phyloP scores from a whole-genome alignment of 108 stramenopile genomes.

The Epithemia pelagica region DNA sequence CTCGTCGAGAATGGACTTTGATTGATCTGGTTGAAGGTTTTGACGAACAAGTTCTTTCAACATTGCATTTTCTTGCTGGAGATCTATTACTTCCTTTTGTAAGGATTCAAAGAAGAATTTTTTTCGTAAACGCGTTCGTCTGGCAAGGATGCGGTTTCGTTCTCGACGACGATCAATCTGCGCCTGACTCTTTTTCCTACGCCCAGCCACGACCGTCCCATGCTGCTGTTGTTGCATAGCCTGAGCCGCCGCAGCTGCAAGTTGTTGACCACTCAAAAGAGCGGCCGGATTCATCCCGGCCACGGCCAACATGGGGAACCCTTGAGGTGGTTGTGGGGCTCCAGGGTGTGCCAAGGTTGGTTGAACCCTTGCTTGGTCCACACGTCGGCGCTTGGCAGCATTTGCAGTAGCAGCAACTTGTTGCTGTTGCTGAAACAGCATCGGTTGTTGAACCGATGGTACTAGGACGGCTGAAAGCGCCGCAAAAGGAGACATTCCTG shows the following conservation, averaged over 20 bases:
- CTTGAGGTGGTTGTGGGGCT: background rate
- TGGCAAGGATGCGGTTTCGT: constrained; percentile 92
- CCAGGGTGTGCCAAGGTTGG: constrained; percentile 6
- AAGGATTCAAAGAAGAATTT: constrained; percentile 96
- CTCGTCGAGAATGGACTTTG: constrained; percentile 36
- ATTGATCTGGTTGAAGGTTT: constrained; percentile 43
- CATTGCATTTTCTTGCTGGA: constrained; percentile 70
- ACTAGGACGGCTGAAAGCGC: constrained; percentile 5
- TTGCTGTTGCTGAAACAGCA: constrained; percentile 1
- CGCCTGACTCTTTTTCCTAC: constrained; percentile 70
- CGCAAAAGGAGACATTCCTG: background rate
- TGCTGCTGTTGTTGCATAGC: constrained; percentile 14
- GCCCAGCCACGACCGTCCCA: constrained; percentile 1
- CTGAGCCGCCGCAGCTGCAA: constrained; percentile 15
- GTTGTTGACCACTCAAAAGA: constrained; percentile 6
- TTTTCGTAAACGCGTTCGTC: constrained; percentile 93
- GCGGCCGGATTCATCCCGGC: constrained; percentile 6
- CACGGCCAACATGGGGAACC: background rate
- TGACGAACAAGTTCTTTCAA: constrained; percentile 68
- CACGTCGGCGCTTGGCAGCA: constrained; percentile 8
- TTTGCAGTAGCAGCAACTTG: background rate
- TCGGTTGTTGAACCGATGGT: constrained; percentile 4
- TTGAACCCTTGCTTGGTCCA: background rate
- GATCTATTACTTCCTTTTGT: constrained; percentile 83
- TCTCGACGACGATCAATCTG: constrained; percentile 88